A percentile compares a stretch with the other conserved stretches of the same genome.
Evolutionary conservation across 257 asterid genomes (phyloP).

Genomic region (Rhazya stricta): DNA sequence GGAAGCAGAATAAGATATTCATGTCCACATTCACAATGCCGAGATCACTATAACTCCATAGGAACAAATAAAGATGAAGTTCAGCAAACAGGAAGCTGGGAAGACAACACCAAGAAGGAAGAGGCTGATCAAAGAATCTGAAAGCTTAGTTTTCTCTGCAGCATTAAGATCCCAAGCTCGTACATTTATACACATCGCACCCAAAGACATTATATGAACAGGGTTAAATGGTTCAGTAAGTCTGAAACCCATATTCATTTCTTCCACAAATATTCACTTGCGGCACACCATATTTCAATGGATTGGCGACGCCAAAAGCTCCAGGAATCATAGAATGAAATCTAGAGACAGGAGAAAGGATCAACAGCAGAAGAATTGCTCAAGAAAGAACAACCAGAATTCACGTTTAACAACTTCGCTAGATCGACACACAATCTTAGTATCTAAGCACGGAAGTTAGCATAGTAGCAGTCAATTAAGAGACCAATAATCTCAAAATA

Average conservation of each 20-base stretch:
- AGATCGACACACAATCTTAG: background rate
- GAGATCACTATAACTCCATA: background rate
- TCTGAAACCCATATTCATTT: background rate
- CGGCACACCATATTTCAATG: background rate
- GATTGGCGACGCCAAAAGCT: background rate
- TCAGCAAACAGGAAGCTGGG: background rate
- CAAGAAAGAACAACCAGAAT: background rate
- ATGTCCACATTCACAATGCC: background rate
- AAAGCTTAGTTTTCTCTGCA: background rate
- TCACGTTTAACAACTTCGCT: background rate
- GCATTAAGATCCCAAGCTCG: background rate
- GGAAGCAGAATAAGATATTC: no score
- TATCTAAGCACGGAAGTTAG: no score
- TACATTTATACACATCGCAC: no score
- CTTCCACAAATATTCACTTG: background rate
- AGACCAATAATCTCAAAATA: background rate
- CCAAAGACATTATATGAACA: no score
- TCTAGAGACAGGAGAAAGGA: background rate
- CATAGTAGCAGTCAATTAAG: background rate
- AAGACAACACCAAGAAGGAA: background rate
- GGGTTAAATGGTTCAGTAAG: no score
- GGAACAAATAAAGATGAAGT: background rate
- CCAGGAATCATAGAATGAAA: background rate
- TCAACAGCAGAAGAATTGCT: background rate
- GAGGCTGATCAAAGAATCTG: background rate